Percentiles rank a stretch among this genome's conserved stretches.
Conservation (phyloP, 305 asterid species). For the Solanum aculeatissimum region DNA sequence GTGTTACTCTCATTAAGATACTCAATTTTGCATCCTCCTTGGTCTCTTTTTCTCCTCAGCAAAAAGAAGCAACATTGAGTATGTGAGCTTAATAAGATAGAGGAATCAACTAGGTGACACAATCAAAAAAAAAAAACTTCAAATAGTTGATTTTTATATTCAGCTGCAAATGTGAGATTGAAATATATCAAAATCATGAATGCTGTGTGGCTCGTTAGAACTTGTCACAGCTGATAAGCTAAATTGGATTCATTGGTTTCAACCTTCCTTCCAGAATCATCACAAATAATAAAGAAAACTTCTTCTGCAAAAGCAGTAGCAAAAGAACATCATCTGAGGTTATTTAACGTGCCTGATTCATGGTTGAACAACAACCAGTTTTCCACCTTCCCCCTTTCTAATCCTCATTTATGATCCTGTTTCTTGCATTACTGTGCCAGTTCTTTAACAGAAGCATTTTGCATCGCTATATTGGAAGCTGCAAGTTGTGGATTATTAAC, state of each 20-base stretch:
- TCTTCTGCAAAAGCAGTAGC: neutral
- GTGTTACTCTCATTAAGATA: neutral
- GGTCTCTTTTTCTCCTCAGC: neutral
- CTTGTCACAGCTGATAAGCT: neutral
- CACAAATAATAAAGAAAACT: neutral
- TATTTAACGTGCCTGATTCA: neutral
- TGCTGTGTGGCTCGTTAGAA: neutral
- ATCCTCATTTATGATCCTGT: constrained; percentile 9
- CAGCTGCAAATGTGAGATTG: neutral
- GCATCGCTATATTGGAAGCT: constrained; percentile 97
- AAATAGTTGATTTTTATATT: neutral
- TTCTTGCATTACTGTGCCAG: constrained; percentile 26
- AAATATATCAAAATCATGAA: neutral
- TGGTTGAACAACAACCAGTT: neutral
- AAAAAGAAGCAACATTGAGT: neutral
- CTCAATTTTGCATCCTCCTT: neutral
- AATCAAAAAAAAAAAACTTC: neutral
- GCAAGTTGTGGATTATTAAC: constrained; percentile 97
- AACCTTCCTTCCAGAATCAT: neutral
- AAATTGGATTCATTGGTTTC: neutral
- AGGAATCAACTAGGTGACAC: neutral
- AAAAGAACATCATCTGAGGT: neutral
- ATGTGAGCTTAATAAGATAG: neutral
- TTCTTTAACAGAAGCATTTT: constrained; percentile 96
- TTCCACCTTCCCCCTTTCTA: neutral